Base-by-base conservation (phyloP, 441 rosid genomes). In the Gossypium schwendimanii region DNA sequence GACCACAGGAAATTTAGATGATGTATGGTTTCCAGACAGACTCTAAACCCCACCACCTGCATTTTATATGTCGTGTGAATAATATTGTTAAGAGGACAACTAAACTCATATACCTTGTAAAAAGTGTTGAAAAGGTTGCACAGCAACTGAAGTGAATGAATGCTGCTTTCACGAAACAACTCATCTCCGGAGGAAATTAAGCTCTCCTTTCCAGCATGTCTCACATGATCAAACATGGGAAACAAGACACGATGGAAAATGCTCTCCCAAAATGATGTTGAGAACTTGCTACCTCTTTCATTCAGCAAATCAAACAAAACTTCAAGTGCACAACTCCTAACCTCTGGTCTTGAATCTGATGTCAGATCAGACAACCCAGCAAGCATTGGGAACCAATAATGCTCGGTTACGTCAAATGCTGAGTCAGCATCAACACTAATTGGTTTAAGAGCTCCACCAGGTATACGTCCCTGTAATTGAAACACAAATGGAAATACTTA, bases 351-450 rank as follows among this genome's bases (percentile, higher is more conserved):
- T n/a, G 87, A 83, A 84, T 96, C 99, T 77, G 91, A 89, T 24
- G 98, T 96, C 78, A 96, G 85, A 85, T 94, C 99, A 69, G 99
- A 96, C 76, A 96, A 85, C 82, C 98, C 99, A 65, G 99, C 98
- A 72, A 96, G 89, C 99, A 96, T 96, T 6, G 98, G 99, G 85
- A 87, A 94, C 99, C 99, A 96, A 80, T 88, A 96, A 86, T 93
- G 93, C 84, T 96, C 99, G 54, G 98, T 94, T 65, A 96, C 89
- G 79, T 96, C 99, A 79, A 89, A 78, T 57, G 81, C 79, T 72
- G 80, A 84, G 77, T 93, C 94, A 57, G 50, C 83, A 75, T 74
- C 83, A 74, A 61, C 73, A 78, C 88, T 87, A 36, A 89, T 85
- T 9, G 98, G 98, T 81, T 87, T 94, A 79, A 94, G 78, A 69